These are phyloP conservation scores for Sugiyamaella valdiviana DNA, from an alignment of 805 yeast genomes.

Conservation along the genomic window DNA sequence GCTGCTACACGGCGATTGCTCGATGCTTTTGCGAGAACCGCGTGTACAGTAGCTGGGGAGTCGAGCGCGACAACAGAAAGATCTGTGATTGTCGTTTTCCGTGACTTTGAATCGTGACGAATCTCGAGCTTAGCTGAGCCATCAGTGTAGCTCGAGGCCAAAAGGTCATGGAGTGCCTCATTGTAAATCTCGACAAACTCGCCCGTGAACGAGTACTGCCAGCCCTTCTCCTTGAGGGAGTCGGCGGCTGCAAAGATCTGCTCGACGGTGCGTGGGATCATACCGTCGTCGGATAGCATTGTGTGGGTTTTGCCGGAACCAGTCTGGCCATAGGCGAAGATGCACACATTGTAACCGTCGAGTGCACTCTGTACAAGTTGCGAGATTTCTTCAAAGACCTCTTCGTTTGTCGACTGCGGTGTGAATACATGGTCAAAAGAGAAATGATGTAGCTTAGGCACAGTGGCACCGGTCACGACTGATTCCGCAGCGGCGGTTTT, in stretches of 20 bases:
- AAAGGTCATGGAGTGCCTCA: constrained; percentile 68
- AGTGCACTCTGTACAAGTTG: constrained; percentile 79
- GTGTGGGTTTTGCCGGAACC: constrained; percentile 94
- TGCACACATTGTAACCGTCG: constrained; percentile 88
- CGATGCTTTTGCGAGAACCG: constrained; percentile 49
- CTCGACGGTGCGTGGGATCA: constrained; percentile 69
- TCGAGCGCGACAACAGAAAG: constrained; percentile 45
- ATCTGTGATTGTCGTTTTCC: constrained; percentile 57
- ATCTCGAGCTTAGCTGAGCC: constrained; percentile 51
- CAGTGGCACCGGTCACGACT: constrained; percentile 18
- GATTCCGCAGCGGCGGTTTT: constrained; percentile 21
- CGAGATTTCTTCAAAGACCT: constrained; percentile 76
- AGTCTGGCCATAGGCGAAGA: constrained; percentile 96
- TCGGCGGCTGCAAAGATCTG: constrained; percentile 59
- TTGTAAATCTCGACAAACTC: constrained; percentile 88
- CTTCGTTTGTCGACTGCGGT: constrained; percentile 45
- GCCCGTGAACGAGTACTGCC: constrained; percentile 59
- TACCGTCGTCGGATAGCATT: constrained; percentile 75
- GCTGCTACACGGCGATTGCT: constrained; percentile 69
- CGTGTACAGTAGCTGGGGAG: constrained; percentile 44
- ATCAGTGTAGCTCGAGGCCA: constrained; percentile 30
- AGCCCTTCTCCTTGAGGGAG: constrained; percentile 46
- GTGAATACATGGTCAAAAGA: constrained; percentile 75
- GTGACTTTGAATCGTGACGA: constrained; percentile 52
- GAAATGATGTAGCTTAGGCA: constrained; percentile 38